Evolutionary conservation across 2,329 filamentous ascomycete species (phyloP).

Genomic region (Paracamarosporium sp.): DNA sequence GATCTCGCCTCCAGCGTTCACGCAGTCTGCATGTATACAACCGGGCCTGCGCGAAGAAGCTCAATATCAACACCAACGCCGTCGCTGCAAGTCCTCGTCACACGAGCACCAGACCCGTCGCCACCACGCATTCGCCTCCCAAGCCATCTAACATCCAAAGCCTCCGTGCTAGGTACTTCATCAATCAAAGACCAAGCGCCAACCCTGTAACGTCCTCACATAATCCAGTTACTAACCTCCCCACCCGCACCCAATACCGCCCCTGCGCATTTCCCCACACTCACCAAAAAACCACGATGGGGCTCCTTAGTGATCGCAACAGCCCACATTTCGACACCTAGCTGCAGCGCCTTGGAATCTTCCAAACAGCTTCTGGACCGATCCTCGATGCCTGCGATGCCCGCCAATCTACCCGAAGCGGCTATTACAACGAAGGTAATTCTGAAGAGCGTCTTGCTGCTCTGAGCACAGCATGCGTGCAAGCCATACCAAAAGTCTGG

Average conservation of each 20-base stretch:
- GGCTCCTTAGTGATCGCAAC: background rate
- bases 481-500: background rate
- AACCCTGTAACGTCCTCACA: background rate
- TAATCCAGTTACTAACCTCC: background rate
- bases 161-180: background rate
- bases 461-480: background rate
- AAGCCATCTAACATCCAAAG: background rate
- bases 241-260: background rate
- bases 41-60: background rate
- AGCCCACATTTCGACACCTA: background rate
- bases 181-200: background rate
- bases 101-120: background rate
- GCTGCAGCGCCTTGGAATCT: slow-evolving; percentile 8
- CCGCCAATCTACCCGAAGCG: slow-evolving; percentile 14
- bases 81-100: slow-evolving; percentile 2
- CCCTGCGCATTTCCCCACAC: slow-evolving; percentile 9
- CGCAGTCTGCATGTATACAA: background rate
- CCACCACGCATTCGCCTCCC: background rate
- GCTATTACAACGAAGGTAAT: background rate
- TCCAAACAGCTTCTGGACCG: slow-evolving; percentile 9
- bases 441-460: background rate
- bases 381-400: background rate
- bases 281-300: background rate
- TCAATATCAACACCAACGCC: background rate
- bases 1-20: slow-evolving; percentile 3